Evolutionary conservation across 2,329 filamentous ascomycete genomes (phyloP).

Genomic region (Ophiocordyceps sinensis): DNA sequence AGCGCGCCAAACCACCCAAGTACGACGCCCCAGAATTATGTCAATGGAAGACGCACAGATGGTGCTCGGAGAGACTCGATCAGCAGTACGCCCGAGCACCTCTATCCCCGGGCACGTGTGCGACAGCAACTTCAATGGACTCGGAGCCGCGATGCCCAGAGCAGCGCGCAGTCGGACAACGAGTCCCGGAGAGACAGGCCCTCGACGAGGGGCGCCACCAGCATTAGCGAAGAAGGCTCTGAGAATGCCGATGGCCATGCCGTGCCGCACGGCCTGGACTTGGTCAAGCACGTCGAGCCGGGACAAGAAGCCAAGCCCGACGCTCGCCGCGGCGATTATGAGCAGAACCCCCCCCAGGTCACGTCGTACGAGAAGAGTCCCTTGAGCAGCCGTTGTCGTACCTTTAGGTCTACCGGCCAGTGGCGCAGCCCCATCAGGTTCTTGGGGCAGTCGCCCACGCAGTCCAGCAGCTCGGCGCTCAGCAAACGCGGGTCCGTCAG

Average conservation of each 20-base stretch:
- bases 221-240: no score
- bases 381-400: neutral
- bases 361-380: neutral
- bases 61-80: conserved; percentile 6
- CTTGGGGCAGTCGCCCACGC: neutral
- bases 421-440: conserved; percentile 2
- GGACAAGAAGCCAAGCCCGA: neutral
- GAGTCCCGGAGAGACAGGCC: no score
- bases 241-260: no score
- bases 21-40: no score
- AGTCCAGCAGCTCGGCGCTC: conserved; percentile 7
- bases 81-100: neutral
- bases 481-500: conserved; percentile 23
- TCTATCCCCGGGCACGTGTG: neutral
- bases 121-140: neutral
- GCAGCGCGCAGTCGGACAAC: no score
- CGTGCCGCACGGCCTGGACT: no score
- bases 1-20: no score
- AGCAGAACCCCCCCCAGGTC: neutral
- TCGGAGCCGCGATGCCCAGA: no score
- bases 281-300: no score
- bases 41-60: conserved; percentile 1
- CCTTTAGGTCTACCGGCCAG: conserved; percentile 5
- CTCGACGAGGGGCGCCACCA: no score
- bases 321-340: neutral